A percentile compares a stretch with the other conserved stretches of the same genome.
Conservation (phyloP, 2,329 filamentous ascomycete species). For the Lasiodiplodia theobromae region DNA sequence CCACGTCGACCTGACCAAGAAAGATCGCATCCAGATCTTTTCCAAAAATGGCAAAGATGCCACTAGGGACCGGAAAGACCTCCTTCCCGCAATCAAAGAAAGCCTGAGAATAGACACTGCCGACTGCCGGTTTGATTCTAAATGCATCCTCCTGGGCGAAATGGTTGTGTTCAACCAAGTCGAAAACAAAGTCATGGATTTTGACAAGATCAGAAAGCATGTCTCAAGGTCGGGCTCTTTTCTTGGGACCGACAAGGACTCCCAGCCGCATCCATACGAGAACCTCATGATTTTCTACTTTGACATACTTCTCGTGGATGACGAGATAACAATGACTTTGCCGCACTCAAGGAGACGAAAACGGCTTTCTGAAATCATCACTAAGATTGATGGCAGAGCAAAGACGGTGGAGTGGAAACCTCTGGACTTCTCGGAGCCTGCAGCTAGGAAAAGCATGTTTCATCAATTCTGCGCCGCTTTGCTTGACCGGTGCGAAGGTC, state of each 20-base stretch:
- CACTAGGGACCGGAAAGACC: conserved; percentile 69
- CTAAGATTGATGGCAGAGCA: conserved; percentile 65
- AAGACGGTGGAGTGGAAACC: conserved; percentile 71
- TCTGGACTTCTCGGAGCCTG: conserved; percentile 68
- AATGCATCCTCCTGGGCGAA: conserved; percentile 85
- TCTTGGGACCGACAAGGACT: conserved; percentile 73
- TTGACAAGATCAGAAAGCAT: conserved; percentile 84
- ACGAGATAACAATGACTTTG: conserved; percentile 59
- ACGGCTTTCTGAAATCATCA: conserved; percentile 65
- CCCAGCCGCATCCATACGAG: conserved; percentile 62
- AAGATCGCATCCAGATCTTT: conserved; percentile 75
- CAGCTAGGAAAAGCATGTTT: conserved; percentile 63
- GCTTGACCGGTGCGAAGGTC: conserved; percentile 72
- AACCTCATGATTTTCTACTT: conserved; percentile 69
- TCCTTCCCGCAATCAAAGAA: conserved; percentile 70
- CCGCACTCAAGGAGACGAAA: conserved; percentile 67
- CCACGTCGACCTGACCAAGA: conserved; percentile 73
- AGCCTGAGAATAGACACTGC: conserved; percentile 68
- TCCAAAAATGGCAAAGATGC: conserved; percentile 94
- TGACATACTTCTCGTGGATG: conserved; percentile 65
- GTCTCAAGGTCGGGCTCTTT: conserved; percentile 75
- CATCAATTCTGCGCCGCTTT: conserved; percentile 72
- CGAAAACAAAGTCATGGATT: conserved; percentile 71
- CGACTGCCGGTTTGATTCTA: conserved; percentile 65
- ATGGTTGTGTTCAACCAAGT: conserved; percentile 77